A percentile compares a stretch with the other conserved stretches of the same genome.
These are phyloP conservation scores for Paecilomyces formosus DNA, from an alignment of 2,329 filamentous ascomycete species.

Conservation along the genomic window DNA sequence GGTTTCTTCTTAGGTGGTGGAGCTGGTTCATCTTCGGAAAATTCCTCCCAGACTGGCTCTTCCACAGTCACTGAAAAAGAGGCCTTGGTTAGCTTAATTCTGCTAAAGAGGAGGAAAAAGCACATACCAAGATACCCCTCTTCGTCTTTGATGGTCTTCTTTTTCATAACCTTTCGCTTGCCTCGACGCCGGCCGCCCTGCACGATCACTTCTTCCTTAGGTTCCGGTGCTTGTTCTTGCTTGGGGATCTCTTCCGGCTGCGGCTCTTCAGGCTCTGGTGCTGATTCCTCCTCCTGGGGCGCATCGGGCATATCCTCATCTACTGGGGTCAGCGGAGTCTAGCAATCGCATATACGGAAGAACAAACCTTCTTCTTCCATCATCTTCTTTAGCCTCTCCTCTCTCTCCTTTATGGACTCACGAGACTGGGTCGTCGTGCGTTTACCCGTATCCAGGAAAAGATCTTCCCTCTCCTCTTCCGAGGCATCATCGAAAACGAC, in stretches of 20 bases:
- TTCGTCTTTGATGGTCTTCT: conserved; percentile 78
- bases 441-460: conserved; percentile 36
- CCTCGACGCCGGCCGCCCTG: conserved; percentile 64
- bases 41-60: conserved; percentile 81
- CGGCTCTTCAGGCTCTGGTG: conserved; percentile 22
- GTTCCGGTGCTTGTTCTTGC: conserved; percentile 36
- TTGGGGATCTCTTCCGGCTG: conserved; percentile 31
- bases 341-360: conserved; percentile 26
- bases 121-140: conserved; percentile 78
- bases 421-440: conserved; percentile 27
- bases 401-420: conserved; percentile 53
- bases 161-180: conserved; percentile 74
- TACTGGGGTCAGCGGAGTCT: conserved; percentile 21
- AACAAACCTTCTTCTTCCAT: conserved; percentile 59
- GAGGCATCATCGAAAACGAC: conserved; percentile 47
- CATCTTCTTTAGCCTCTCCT: conserved; percentile 63
- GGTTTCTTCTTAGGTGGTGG: conserved; percentile 42
- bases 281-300: conserved; percentile 25
- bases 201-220: conserved; percentile 45
- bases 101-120: not conserved
- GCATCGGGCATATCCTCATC: conserved; percentile 56
- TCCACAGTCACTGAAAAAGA: conserved; percentile 65
- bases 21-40: conserved; percentile 75
- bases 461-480: conserved; percentile 49
- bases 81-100: conserved; percentile 5